Percentiles rank a stretch among this genome's conserved stretches.
Conservation (phyloP, 2,329 filamentous ascomycete genomes). For the Zarea fungicola region DNA sequence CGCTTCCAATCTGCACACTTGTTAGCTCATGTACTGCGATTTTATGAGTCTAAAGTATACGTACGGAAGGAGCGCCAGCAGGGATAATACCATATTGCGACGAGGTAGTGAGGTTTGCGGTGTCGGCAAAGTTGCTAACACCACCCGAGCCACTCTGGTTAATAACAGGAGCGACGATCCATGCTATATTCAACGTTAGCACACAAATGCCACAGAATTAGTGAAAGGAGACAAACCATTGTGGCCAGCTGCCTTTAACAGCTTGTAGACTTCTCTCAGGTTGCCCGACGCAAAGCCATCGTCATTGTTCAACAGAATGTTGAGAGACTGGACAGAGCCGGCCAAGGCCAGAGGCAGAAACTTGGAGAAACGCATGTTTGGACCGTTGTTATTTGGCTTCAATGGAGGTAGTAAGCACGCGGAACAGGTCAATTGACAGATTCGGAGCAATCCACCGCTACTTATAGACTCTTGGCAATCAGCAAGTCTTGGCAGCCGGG, state of each 20-base stretch:
- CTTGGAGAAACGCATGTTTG: background rate
- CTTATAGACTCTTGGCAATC: conserved; percentile 6
- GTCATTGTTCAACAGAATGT: conserved; percentile 27
- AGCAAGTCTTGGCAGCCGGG: too few relatives aligned
- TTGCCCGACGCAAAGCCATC: conserved; percentile 28
- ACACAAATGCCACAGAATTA: background rate
- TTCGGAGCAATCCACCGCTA: background rate
- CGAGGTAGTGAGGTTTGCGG: conserved; percentile 23
- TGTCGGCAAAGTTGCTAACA: conserved; percentile 22
- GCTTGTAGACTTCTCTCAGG: conserved; percentile 24
- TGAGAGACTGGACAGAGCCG: conserved; percentile 19
- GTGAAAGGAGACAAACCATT: conserved; percentile 17
- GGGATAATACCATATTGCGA: conserved; percentile 25
- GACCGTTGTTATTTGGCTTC: background rate
- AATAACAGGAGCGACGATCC: conserved; percentile 26
- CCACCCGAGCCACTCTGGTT: conserved; percentile 28
- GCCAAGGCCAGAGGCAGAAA: conserved; percentile 4
- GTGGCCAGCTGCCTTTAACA: conserved; percentile 25
- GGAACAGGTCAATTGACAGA: background rate
- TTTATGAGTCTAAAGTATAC: background rate
- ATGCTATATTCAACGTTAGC: conserved; percentile 16
- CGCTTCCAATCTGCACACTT: conserved; percentile 34
- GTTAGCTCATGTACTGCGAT: background rate
- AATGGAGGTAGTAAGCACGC: background rate
- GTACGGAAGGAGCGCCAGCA: conserved; percentile 24